Evolutionary conservation across 2,329 filamentous ascomycete species (phyloP).

Genomic region (Alternaria sp.): DNA sequence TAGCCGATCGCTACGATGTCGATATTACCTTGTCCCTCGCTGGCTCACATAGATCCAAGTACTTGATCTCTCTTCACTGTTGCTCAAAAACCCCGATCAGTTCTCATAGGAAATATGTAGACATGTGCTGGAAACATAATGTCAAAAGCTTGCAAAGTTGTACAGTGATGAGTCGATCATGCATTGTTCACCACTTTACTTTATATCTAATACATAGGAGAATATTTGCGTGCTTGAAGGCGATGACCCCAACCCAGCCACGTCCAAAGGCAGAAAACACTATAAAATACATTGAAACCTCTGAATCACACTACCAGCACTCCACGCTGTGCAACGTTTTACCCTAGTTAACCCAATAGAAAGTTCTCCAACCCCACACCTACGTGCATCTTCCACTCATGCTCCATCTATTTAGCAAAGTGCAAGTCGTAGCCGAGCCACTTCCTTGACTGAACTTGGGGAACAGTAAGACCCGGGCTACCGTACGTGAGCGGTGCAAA

Average conservation of each 20-base stretch:
- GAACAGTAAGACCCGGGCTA: constrained; percentile 83
- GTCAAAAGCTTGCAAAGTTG: neutral
- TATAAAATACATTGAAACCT: constrained; percentile 9
- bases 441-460: constrained; percentile 82
- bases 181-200: constrained; percentile 3
- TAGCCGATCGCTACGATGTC: neutral
- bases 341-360: constrained; percentile 12
- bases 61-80: neutral
- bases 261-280: neutral
- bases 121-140: neutral
- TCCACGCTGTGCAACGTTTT: constrained; percentile 17
- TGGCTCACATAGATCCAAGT: neutral
- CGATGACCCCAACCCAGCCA: neutral
- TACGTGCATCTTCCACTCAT: neutral
- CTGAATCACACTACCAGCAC: constrained; percentile 9
- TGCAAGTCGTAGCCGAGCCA: constrained; percentile 98
- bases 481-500: constrained; percentile 97
- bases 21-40: neutral
- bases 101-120: neutral
- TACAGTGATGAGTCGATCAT: neutral
- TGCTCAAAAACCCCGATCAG: neutral
- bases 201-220: constrained; percentile 11
- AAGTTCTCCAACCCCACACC: neutral
- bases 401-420: constrained; percentile 82
- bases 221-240: neutral